These are phyloP conservation scores for Aspergillus novofumigatus DNA, from an alignment of 2,329 filamentous ascomycete species.

Conservation along the genomic window DNA sequence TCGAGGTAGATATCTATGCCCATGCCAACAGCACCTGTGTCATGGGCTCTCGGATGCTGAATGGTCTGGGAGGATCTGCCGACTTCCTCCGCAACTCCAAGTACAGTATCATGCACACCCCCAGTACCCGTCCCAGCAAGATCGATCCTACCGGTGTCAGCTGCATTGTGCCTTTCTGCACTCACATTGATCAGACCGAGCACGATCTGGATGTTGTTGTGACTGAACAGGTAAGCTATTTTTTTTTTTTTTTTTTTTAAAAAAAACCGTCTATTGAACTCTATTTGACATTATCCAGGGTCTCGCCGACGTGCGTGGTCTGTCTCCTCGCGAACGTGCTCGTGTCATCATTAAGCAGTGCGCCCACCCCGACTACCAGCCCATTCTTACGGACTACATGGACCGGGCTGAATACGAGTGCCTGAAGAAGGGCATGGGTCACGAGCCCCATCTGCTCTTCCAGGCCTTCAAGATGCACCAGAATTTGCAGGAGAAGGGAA, in stretches of 20 bases:
- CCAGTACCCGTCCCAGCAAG: conserved; percentile 74
- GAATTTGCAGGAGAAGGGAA: conserved; percentile 75
- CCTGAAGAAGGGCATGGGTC: conserved; percentile 79
- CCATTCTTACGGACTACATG: conserved; percentile 77
- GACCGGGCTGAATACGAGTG: conserved; percentile 84
- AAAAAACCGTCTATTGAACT: background rate
- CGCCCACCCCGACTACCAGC: conserved; percentile 77
- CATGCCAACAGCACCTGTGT: conserved; percentile 90
- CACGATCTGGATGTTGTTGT: conserved; percentile 89
- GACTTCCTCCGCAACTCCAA: conserved; percentile 77
- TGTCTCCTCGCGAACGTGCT: conserved; percentile 74
- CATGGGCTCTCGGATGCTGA: conserved; percentile 83
- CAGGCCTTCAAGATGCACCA: conserved; percentile 87
- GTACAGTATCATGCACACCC: conserved; percentile 93
- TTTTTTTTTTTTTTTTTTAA: too few relatives aligned
- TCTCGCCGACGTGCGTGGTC: conserved; percentile 77
- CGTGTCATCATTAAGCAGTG: conserved; percentile 83
- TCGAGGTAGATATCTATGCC: conserved; percentile 91
- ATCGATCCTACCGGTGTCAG: conserved; percentile 75
- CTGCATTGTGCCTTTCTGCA: conserved; percentile 92
- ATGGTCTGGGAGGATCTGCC: conserved; percentile 75
- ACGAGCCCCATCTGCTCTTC: conserved; percentile 84
- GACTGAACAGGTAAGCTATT: conserved; percentile 50
- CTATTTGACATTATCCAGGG: conserved; percentile 50
- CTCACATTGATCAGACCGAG: conserved; percentile 88